Conservation (phyloP, 768 basidiomycete species). For the Agrocybe pediades region DNA sequence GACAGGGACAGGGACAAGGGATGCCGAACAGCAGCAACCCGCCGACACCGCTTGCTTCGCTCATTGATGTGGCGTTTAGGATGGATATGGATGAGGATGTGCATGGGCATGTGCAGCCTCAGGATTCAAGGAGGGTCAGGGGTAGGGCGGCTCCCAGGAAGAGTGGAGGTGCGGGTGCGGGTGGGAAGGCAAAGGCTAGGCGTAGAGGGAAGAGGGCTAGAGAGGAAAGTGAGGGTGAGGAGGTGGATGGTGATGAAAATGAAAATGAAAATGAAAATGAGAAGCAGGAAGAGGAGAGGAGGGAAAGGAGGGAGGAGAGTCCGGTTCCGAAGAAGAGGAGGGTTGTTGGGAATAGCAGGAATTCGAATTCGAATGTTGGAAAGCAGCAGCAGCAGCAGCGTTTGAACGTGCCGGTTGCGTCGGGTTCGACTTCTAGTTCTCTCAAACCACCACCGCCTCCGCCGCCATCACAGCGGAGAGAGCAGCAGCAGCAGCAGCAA, state of each 20-base stretch:
- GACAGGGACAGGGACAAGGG: too few species aligned
- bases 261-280: background rate
- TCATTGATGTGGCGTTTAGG: conserved; percentile 63
- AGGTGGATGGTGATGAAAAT: background rate
- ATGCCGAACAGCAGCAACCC: too few species aligned
- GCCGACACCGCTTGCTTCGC: conserved; percentile 53
- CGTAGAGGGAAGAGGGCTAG: conserved; percentile 18
- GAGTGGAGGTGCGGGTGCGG: too few species aligned
- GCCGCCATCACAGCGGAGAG: too few species aligned
- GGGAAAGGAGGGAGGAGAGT: conserved; percentile 18
- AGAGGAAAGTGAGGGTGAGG: conserved; percentile 18
- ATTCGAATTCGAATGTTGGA: background rate
- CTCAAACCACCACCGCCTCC: too few species aligned
- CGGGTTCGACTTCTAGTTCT: too few species aligned
- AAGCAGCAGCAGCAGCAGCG: conserved; percentile 3
- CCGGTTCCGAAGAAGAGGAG: conserved; percentile 37
- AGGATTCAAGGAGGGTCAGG: conserved; percentile 11
- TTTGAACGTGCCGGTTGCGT: too few species aligned
- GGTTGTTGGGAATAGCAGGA: background rate
- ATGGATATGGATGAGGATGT: conserved; percentile 32
- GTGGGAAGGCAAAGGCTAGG: background rate
- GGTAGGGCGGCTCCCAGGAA: too few species aligned
- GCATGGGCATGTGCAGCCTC: conserved; percentile 5
- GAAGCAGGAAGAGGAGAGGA: background rate
- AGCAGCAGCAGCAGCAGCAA: background rate